Conservation (phyloP, 1,284 basidiomycete species). For the Marasmius fiardii region DNA sequence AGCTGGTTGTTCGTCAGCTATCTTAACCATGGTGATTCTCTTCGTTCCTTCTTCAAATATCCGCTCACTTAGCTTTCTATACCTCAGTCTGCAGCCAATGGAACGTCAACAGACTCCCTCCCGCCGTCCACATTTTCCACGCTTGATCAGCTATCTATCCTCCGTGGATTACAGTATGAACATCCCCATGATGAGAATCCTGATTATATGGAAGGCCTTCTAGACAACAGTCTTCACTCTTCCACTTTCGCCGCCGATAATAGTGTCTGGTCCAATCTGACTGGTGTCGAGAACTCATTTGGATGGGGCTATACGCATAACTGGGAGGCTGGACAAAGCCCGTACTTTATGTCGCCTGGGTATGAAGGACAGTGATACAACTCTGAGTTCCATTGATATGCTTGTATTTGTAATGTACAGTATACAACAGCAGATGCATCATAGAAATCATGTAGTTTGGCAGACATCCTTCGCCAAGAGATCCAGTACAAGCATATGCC, state of each 20-base stretch:
- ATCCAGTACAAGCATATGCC: slow-evolving; percentile 1
- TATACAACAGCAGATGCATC: background rate
- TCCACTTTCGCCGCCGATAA: background rate
- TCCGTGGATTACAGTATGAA: background rate
- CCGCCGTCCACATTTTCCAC: background rate
- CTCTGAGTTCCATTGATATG: background rate
- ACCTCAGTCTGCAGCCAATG: background rate
- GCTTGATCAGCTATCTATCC: background rate
- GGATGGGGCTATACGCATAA: background rate
- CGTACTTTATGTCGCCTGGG: too few relatives aligned
- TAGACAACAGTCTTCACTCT: background rate
- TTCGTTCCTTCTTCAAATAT: background rate
- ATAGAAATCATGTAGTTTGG: background rate
- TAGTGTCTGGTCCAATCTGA: background rate
- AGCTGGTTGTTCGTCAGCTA: background rate
- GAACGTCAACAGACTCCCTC: background rate
- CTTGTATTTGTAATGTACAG: too few relatives aligned
- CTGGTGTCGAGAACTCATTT: too few relatives aligned
- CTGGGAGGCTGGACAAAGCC: background rate
- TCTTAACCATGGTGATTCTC: background rate
- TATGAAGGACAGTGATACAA: too few relatives aligned
- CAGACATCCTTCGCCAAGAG: background rate
- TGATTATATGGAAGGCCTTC: background rate
- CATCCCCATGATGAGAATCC: background rate
- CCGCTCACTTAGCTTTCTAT: background rate